A percentile compares a stretch with the other conserved stretches of the same genome.
Conservation (phyloP, 75 land plant species). For the Pinus tabuliformis region DNA sequence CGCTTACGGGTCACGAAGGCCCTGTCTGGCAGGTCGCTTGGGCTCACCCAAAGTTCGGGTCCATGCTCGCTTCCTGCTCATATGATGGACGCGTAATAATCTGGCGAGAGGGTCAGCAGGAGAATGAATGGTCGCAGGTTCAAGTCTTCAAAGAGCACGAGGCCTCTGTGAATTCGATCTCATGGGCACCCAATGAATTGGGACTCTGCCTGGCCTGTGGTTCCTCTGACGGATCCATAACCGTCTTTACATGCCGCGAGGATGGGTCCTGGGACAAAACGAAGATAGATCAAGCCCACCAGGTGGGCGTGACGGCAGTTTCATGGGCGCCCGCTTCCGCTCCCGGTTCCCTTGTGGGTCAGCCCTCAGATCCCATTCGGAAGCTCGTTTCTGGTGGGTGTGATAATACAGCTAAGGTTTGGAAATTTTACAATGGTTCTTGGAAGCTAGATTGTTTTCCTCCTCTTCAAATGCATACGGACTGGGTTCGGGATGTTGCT, state of each 20-base stretch:
- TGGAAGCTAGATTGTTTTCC: slow-evolving; percentile 87
- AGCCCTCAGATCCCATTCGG: slow-evolving; percentile 25
- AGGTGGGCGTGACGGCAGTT: slow-evolving; percentile 73
- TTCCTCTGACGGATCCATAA: slow-evolving; percentile 79
- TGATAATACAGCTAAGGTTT: slow-evolving; percentile 80
- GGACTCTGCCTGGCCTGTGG: slow-evolving; percentile 82
- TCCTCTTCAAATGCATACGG: slow-evolving; percentile 62
- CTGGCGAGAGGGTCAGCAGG: slow-evolving; percentile 60
- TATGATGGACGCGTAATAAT: slow-evolving; percentile 63
- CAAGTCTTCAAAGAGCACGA: slow-evolving; percentile 69
- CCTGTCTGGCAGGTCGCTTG: slow-evolving; percentile 72
- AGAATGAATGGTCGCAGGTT: slow-evolving; percentile 61
- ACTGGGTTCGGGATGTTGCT: slow-evolving; percentile 82
- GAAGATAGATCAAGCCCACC: slow-evolving; percentile 73
- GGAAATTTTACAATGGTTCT: slow-evolving; percentile 56
- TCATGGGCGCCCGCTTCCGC: slow-evolving; percentile 68
- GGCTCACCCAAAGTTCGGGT: slow-evolving; percentile 69
- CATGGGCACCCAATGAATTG: slow-evolving; percentile 84
- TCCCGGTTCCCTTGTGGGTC: slow-evolving; percentile 57
- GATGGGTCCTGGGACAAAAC: slow-evolving; percentile 79
- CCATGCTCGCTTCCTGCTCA: slow-evolving; percentile 65
- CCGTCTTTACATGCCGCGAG: slow-evolving; percentile 56
- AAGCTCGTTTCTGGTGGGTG: slow-evolving; percentile 81
- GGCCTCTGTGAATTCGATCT: slow-evolving; percentile 75
- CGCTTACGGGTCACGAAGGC: slow-evolving; percentile 56